These are phyloP conservation scores for Fusarium sacchari DNA, from an alignment of 2,329 filamentous ascomycete genomes.

Conservation along the genomic window DNA sequence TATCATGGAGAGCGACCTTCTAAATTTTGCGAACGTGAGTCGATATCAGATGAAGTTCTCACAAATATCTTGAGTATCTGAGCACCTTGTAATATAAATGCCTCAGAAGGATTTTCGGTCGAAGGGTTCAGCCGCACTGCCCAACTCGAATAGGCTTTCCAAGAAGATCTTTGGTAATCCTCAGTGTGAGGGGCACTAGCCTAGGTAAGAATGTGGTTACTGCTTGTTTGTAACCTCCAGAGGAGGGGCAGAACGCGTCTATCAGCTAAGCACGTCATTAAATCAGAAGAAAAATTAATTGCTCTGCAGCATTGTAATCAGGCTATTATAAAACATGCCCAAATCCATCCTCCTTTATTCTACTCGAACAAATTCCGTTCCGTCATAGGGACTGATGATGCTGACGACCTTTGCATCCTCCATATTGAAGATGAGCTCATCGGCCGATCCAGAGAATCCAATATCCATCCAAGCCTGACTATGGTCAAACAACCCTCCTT, in stretches of 20 bases:
- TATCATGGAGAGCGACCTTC: background rate
- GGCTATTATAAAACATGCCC: too few relatives aligned
- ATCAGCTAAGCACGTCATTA: background rate
- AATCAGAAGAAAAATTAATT: background rate
- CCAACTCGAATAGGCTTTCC: background rate
- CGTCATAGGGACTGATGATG: background rate
- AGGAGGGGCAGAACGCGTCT: background rate
- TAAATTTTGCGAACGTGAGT: background rate
- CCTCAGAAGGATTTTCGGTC: background rate
- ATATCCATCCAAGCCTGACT: background rate
- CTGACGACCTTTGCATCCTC: background rate
- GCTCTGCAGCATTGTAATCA: background rate
- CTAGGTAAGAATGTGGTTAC: background rate
- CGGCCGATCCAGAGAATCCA: background rate
- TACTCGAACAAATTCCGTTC: background rate
- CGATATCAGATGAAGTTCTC: rapidly evolving
- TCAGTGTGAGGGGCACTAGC: background rate
- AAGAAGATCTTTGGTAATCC: background rate
- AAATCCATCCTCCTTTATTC: background rate
- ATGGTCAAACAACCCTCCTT: conserved; percentile 2
- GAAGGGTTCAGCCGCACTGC: background rate
- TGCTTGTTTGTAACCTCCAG: background rate
- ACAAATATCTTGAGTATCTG: rapidly evolving
- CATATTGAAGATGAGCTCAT: conserved; percentile 12
- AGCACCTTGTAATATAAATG: background rate